Evolutionary conservation across 2,329 filamentous ascomycete species (phyloP).

Genomic region (Macroventuria anomochaeta): DNA sequence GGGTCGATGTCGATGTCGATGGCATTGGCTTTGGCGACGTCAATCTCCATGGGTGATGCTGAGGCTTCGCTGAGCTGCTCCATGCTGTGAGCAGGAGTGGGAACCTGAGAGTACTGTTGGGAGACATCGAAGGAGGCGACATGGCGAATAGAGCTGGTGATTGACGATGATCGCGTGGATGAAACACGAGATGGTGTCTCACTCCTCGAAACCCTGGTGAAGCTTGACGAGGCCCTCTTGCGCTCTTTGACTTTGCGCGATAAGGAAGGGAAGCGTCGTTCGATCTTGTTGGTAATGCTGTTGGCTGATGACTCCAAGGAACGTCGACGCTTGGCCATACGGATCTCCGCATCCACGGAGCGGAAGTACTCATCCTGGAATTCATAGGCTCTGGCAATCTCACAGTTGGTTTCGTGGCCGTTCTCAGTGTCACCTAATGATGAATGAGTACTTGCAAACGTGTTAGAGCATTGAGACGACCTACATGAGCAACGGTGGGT

Average conservation of each 20-base stretch:
- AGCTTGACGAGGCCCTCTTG: conserved; percentile 47
- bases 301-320: conserved; percentile 66
- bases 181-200: conserved; percentile 60
- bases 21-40: conserved; percentile 53
- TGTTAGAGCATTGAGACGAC: conserved; percentile 46
- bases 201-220: conserved; percentile 49
- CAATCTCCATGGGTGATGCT: conserved; percentile 44
- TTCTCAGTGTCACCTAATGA: conserved; percentile 66
- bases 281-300: conserved; percentile 69
- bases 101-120: conserved; percentile 34
- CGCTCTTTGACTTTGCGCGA: conserved; percentile 62
- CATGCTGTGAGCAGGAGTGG: conserved; percentile 35
- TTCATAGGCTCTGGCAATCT: conserved; percentile 67
- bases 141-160: conserved; percentile 66
- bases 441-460: conserved; percentile 29
- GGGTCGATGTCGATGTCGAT: conserved; percentile 57
- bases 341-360: conserved; percentile 63
- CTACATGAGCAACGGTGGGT: conserved; percentile 71
- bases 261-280: conserved; percentile 64
- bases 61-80: conserved; percentile 45
- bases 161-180: conserved; percentile 80
- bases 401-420: conserved; percentile 55
- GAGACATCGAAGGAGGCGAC: conserved; percentile 46
- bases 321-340: conserved; percentile 62
- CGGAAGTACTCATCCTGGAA: conserved; percentile 67